phyloP scores from a whole-genome alignment of 1,284 basidiomycete genomes.

The Ustilago shanxiensis region DNA sequence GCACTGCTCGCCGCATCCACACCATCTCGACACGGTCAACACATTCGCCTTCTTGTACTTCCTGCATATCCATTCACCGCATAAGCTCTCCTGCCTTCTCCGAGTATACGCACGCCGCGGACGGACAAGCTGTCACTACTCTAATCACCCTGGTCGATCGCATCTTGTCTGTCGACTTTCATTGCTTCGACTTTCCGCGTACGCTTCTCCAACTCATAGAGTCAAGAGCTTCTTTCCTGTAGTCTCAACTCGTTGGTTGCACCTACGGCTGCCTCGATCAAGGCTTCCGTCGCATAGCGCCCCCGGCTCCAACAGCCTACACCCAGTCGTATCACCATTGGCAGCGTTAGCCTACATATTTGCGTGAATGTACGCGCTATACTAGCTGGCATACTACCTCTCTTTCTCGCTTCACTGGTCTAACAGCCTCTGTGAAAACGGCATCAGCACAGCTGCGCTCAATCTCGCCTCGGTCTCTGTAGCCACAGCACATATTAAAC shows the following conservation, averaged over 20 bases:
- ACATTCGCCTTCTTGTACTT: not conserved
- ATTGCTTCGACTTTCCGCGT: not conserved
- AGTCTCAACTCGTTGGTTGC: too few relatives aligned
- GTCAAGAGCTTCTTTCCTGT: not conserved
- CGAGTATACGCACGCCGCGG: not conserved
- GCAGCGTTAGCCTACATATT: not conserved
- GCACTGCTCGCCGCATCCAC: not conserved
- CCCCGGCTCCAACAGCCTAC: not conserved
- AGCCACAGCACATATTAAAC: not conserved
- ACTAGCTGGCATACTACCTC: not conserved
- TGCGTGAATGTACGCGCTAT: constrained; percentile 13
- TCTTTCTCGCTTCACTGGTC: not conserved
- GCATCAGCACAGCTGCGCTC: not conserved
- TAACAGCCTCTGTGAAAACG: not conserved
- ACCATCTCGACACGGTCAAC: not conserved
- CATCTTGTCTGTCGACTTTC: not conserved
- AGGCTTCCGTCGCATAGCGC: not conserved
- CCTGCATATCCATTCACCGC: not conserved
- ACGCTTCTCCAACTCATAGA: not conserved
- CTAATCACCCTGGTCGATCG: not conserved
- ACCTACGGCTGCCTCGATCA: too few relatives aligned
- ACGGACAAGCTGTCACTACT: not conserved
- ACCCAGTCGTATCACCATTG: not conserved
- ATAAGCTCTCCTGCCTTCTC: not conserved
- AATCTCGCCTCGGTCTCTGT: not conserved